phyloP scores from a whole-genome alignment of 2,329 filamentous ascomycete genomes.

The Claviceps paspali region DNA sequence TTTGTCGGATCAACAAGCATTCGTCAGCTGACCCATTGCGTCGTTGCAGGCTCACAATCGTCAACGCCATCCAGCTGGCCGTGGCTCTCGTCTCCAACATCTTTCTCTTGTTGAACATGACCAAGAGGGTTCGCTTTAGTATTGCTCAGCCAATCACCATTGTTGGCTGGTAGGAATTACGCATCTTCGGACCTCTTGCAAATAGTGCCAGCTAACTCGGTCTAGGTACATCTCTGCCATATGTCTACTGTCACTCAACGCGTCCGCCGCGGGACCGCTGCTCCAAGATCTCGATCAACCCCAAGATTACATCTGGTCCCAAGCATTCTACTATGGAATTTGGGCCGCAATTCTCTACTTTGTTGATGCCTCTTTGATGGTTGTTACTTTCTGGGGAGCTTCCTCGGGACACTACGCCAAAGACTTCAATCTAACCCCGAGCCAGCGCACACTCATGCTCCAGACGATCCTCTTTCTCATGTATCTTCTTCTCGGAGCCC shows the following conservation, averaged over 20 bases:
- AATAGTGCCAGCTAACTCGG: background rate
- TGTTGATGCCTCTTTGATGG: slow-evolving; percentile 58
- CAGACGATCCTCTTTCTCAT: slow-evolving; percentile 78
- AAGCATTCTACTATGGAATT: slow-evolving; percentile 78
- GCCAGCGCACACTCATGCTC: slow-evolving; percentile 75
- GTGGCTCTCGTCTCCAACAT: slow-evolving; percentile 67
- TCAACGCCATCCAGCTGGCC: slow-evolving; percentile 65
- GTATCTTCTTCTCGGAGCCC: slow-evolving; percentile 65
- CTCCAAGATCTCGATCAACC: slow-evolving; percentile 17
- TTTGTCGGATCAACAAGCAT: background rate
- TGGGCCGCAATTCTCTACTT: slow-evolving; percentile 71
- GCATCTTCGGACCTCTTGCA: background rate
- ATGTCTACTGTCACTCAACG: slow-evolving; percentile 49
- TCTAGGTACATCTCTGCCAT: slow-evolving; percentile 41
- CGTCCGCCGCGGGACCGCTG: slow-evolving; percentile 48
- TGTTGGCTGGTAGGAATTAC: slow-evolving; percentile 48
- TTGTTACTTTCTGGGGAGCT: slow-evolving; percentile 67
- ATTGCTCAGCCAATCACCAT: slow-evolving; percentile 76
- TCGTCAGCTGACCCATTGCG: background rate
- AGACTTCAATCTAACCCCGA: slow-evolving; percentile 62
- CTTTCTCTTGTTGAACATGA: slow-evolving; percentile 78
- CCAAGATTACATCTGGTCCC: slow-evolving; percentile 49
- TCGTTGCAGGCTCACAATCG: slow-evolving; percentile 44
- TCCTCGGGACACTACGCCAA: slow-evolving; percentile 54
- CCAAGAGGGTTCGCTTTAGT: slow-evolving; percentile 61